Percentiles rank a stretch among this genome's conserved stretches.
Evolutionary conservation across 495 filamentous ascomycete genomes (phyloP).

Genomic region (Neurospora sp.): DNA sequence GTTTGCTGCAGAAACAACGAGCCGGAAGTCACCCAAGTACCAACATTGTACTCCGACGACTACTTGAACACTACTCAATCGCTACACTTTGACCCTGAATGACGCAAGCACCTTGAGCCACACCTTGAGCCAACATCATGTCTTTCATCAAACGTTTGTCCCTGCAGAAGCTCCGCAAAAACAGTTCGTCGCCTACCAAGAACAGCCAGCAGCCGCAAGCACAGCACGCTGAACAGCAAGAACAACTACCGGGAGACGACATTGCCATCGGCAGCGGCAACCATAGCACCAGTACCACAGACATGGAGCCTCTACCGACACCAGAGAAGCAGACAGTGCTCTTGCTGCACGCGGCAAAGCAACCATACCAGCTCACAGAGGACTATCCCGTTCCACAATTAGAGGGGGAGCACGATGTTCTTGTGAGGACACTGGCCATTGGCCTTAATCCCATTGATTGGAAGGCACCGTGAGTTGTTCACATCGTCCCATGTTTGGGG

Average conservation of each 20-base stretch:
- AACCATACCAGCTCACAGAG: constrained; percentile 29
- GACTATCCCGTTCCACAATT: constrained; percentile 41
- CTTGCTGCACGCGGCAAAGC: constrained; percentile 31
- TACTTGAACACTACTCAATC: not conserved
- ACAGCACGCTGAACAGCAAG: not conserved
- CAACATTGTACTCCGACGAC: not conserved
- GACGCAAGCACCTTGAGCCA: not conserved
- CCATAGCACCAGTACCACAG: not conserved
- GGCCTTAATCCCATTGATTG: constrained; percentile 66
- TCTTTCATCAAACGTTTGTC: constrained; percentile 18
- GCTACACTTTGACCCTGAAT: not conserved
- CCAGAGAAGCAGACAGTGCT: constrained; percentile 32
- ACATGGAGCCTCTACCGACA: not conserved
- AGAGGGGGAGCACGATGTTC: constrained; percentile 35
- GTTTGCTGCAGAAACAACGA: not conserved
- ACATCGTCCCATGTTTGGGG: not conserved
- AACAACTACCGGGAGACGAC: not conserved
- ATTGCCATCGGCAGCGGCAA: not conserved
- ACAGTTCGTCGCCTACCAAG: not conserved
- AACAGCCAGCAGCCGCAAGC: not conserved
- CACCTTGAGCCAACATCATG: constrained; percentile 1
- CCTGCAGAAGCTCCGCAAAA: constrained; percentile 6
- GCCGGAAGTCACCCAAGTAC: not conserved
- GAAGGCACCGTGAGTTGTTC: constrained; percentile 54
- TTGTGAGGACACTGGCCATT: constrained; percentile 48